These are phyloP conservation scores for Allium cepa DNA, from an alignment of 106 monocot genomes.

Conservation along the genomic window DNA sequence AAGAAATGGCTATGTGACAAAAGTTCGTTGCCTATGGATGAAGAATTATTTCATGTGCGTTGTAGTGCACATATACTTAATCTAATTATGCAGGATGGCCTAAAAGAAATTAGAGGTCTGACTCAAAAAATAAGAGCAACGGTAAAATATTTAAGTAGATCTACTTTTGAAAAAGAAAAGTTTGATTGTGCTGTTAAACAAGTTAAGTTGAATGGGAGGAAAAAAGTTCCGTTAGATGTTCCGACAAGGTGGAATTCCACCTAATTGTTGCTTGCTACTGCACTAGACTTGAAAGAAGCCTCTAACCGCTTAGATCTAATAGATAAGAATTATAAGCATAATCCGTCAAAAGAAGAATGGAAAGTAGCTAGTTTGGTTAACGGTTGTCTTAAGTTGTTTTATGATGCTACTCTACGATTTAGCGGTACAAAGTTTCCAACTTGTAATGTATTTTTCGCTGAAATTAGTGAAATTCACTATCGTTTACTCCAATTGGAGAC, in stretches of 20 bases:
- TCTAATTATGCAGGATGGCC: neutral
- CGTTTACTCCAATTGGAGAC: neutral
- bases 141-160: neutral
- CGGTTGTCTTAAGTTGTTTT: neutral
- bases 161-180: neutral
- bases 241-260: neutral
- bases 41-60: neutral
- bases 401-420: neutral
- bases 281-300: neutral
- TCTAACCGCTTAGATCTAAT: neutral
- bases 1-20: neutral
- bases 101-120: neutral
- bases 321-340: neutral
- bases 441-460: neutral
- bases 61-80: neutral
- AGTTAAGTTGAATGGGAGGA: neutral
- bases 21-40: neutral
- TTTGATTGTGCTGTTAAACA: neutral
- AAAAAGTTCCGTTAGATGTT: neutral
- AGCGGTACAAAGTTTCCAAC: neutral
- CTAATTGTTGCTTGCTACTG: neutral
- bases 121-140: neutral
- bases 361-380: neutral
- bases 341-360: neutral
- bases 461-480: neutral